Evolutionary conservation across 768 basidiomycete genomes (phyloP).

Genomic region (Termitomyces sp.): DNA sequence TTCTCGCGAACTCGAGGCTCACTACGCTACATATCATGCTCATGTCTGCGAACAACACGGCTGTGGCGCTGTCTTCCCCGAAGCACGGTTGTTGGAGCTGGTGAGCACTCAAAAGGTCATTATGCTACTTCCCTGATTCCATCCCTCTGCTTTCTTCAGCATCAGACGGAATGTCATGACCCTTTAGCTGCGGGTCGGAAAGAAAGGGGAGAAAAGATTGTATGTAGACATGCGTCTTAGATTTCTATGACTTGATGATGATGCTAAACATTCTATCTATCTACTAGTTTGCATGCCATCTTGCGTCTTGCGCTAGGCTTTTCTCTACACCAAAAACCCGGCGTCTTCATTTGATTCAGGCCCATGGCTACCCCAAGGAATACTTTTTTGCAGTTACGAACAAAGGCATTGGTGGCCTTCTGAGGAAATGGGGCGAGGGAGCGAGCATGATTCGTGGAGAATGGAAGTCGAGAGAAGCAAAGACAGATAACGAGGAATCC

Average conservation of each 20-base stretch:
- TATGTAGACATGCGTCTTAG: slow-evolving; percentile 31
- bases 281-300: slow-evolving; percentile 72
- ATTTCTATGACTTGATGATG: not conserved
- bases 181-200: slow-evolving; percentile 73
- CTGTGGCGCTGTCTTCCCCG: slow-evolving; percentile 85
- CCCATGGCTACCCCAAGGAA: slow-evolving; percentile 81
- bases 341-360: slow-evolving; percentile 77
- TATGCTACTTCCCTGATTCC: not conserved
- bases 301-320: slow-evolving; percentile 50
- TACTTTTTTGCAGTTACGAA: slow-evolving; percentile 92
- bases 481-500: slow-evolving; percentile 22
- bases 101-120: slow-evolving; percentile 44
- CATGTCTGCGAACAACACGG: slow-evolving; percentile 71
- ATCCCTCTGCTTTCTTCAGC: slow-evolving; percentile 34
- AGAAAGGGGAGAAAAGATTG: slow-evolving; percentile 84
- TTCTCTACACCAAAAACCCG: slow-evolving; percentile 76
- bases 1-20: slow-evolving; percentile 71
- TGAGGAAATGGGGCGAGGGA: slow-evolving; percentile 81
- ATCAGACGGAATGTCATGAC: slow-evolving; percentile 87
- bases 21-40: slow-evolving; percentile 82
- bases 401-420: slow-evolving; percentile 79
- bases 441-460: slow-evolving; percentile 72
- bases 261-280: not conserved
- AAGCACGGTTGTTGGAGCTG: slow-evolving; percentile 71
- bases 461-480: slow-evolving; percentile 52